Base-by-base conservation (phyloP, 805 yeast genomes). In the Maudiozyma bulderi region DNA sequence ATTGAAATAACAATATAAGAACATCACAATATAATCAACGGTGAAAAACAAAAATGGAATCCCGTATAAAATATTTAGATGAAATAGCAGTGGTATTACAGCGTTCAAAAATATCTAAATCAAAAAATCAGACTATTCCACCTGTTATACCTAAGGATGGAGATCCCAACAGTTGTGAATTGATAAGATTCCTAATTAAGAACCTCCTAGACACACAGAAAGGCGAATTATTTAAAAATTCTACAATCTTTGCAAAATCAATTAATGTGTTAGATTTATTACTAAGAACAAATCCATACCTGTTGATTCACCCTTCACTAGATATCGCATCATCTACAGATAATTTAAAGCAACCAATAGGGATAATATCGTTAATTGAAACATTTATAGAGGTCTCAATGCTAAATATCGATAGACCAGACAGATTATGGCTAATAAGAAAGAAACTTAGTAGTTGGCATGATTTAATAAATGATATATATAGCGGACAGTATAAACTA, bases 31-130 rank as follows among this genome's bases (percentile, higher is more conserved):
- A 11, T n/a, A 5, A 13, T 35, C n/a, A 13, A 13, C 15, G 15
- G 38, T 35, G 7, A 14, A 6, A 35, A 35, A 6, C 38, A 33
- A 35, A 15, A 5, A 60, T 59, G 64, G 65, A 61, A 28, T 50
- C 64, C 15, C 63, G 58, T 41, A 54, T 56, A 26, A 58, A 57
- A 46, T 64, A 62, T 48, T 47, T 64, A 30, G 65, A 62, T 45
- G 68, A 64, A 43, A 47, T 64, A 40, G 57, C 57, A 39, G 48
- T 55, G 35, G 65, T 64, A 14, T 57, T 64, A n/a, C 54, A 52
- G 44, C 61, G 55, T 28, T 48, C 50, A 10, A 40, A 40, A 40
- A 10, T 11, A 28, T 40, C 43, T 7, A 40, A 26, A 11, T 9
- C n/a, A 9, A 28, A 26, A 11, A 31, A 40, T 5, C 32, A 26